Conservation (phyloP, 805 yeast genomes). For the Maudiozyma turicensis region DNA sequence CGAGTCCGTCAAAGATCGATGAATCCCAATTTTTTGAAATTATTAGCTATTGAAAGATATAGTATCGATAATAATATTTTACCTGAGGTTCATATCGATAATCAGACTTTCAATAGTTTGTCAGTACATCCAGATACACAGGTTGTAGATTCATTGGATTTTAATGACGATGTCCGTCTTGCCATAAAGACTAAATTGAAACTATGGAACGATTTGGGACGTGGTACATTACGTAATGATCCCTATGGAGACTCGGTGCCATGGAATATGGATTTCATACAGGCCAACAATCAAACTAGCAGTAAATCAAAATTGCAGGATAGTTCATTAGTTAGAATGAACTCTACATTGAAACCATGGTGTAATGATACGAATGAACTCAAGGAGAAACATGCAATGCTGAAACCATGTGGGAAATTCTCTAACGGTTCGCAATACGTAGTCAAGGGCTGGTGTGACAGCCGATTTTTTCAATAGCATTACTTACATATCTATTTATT, state of each 20-base stretch:
- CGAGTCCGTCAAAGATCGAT: conserved; percentile 20
- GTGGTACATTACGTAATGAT: conserved; percentile 17
- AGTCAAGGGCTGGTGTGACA: conserved; percentile 29
- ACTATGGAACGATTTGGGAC: conserved; percentile 24
- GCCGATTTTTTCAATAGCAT: conserved; percentile 10
- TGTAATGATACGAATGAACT: conserved; percentile 4
- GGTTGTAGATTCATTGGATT: conserved; percentile 5
- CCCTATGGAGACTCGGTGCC: conserved; percentile 24
- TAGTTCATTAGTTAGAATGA: conserved; percentile 17
- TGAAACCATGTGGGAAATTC: conserved; percentile 26
- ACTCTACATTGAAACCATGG: conserved; percentile 25
- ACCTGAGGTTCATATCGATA: conserved; percentile 27
- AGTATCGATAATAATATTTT: conserved; percentile 16
- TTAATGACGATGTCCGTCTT: conserved; percentile 18
- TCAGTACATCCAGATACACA: conserved; percentile 3
- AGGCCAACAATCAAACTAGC: not conserved
- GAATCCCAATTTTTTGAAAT: conserved; percentile 23
- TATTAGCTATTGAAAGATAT: conserved; percentile 23
- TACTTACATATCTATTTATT: too few species aligned
- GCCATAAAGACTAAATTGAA: conserved; percentile 26
- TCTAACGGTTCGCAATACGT: conserved; percentile 24
- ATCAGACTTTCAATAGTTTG: conserved; percentile 16
- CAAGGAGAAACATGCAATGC: conserved; percentile 7
- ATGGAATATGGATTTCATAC: conserved; percentile 16
- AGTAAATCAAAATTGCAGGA: not conserved